phyloP scores from a whole-genome alignment of 2,329 filamentous ascomycete genomes.

The Xylaria sp. region DNA sequence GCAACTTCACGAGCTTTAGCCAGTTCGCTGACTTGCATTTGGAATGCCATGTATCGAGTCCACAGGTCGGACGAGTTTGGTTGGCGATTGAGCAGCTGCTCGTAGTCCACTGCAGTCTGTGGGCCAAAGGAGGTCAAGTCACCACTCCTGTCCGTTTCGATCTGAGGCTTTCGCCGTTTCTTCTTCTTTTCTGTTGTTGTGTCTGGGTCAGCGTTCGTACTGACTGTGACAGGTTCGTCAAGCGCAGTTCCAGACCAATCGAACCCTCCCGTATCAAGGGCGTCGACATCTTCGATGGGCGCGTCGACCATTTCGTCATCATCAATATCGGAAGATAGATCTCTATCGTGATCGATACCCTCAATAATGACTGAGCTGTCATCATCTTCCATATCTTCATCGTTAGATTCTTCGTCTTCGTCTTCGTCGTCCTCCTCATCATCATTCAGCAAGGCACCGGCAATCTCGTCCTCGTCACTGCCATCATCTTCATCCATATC shows the following conservation, averaged over 20 bases:
- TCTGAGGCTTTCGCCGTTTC: constrained; percentile 79
- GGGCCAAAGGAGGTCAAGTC: constrained; percentile 89
- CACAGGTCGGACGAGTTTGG: constrained; percentile 93
- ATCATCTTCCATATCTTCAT: constrained; percentile 58
- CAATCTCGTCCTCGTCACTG: constrained; percentile 56
- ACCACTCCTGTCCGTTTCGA: constrained; percentile 89
- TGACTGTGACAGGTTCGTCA: constrained; percentile 62
- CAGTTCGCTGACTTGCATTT: constrained; percentile 90
- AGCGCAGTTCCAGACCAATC: constrained; percentile 84
- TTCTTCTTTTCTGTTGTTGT: constrained; percentile 64
- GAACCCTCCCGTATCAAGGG: constrained; percentile 79
- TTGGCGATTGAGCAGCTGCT: constrained; percentile 89
- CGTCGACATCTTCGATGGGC: constrained; percentile 54
- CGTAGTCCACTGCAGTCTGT: constrained; percentile 90
- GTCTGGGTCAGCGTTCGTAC: constrained; percentile 59
- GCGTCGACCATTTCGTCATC: constrained; percentile 57
- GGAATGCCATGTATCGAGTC: constrained; percentile 99
- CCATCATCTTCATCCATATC: constrained; percentile 60
- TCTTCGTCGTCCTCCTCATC: constrained; percentile 30
- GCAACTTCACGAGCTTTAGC: constrained; percentile 89
- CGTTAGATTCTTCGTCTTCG: constrained; percentile 53
- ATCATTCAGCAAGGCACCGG: constrained; percentile 54
- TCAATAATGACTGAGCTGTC: constrained; percentile 58
- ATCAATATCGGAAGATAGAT: constrained; percentile 56
- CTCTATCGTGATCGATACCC: constrained; percentile 55